phyloP scores from a whole-genome alignment of 2,329 filamentous ascomycete species.

The Cyanodermella asteris region DNA sequence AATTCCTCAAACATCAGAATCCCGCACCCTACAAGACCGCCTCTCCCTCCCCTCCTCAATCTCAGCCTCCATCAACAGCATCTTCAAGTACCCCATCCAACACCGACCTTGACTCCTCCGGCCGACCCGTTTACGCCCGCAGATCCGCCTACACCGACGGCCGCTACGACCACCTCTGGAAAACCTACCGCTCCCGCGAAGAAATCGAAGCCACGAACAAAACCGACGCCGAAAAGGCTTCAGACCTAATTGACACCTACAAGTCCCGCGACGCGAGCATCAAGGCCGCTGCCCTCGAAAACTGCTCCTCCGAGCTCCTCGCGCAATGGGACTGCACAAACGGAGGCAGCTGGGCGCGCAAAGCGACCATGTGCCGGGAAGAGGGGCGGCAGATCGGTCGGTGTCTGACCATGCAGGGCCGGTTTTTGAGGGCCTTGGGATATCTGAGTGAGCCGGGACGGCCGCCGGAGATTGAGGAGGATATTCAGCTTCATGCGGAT shows the following conservation, averaged over 20 bases:
- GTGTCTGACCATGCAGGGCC: slow-evolving; percentile 80
- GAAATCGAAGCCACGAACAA: slow-evolving; percentile 48
- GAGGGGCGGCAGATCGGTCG: slow-evolving; percentile 61
- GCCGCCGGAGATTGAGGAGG: slow-evolving; percentile 49
- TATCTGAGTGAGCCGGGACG: slow-evolving; percentile 52
- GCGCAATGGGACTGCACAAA: slow-evolving; percentile 67
- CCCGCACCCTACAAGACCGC: slow-evolving; percentile 42
- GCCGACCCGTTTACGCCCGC: slow-evolving; percentile 10
- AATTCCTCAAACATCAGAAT: slow-evolving; percentile 67
- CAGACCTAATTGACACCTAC: slow-evolving; percentile 60
- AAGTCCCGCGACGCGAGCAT: slow-evolving; percentile 63
- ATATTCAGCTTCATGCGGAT: slow-evolving; percentile 91
- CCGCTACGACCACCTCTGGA: slow-evolving; percentile 76
- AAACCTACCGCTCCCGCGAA: slow-evolving; percentile 56
- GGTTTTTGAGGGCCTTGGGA: slow-evolving; percentile 75
- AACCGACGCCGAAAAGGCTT: slow-evolving; percentile 58
- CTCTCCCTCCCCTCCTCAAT: slow-evolving; percentile 7
- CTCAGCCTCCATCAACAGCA: slow-evolving; percentile 8
- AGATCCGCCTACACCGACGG: slow-evolving; percentile 46
- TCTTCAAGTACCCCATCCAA: slow-evolving; percentile 7
- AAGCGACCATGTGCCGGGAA: slow-evolving; percentile 57
- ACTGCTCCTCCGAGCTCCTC: slow-evolving; percentile 73
- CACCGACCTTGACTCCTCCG: slow-evolving; percentile 8
- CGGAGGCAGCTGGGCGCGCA: slow-evolving; percentile 42
- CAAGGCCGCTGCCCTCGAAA: slow-evolving; percentile 67